These are phyloP conservation scores for Leptographium radiaticola DNA, from an alignment of 2,329 filamentous ascomycete genomes.

Conservation along the genomic window DNA sequence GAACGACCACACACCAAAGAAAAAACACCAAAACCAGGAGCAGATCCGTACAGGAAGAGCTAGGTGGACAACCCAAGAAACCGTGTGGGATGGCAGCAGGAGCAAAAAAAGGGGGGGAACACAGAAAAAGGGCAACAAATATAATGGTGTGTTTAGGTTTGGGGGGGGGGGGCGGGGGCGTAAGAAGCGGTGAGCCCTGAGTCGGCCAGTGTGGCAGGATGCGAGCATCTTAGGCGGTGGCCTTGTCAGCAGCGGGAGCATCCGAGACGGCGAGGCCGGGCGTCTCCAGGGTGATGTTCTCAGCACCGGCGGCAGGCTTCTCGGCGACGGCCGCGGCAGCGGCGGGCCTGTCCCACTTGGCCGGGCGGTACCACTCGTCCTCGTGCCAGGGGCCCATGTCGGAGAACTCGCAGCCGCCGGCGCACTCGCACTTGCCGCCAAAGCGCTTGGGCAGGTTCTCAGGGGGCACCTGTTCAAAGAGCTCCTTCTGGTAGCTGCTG, in stretches of 20 bases:
- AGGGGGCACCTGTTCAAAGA: slow-evolving; percentile 70
- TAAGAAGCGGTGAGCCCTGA: too few species aligned
- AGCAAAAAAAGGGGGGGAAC: neutral
- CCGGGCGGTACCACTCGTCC: slow-evolving; percentile 48
- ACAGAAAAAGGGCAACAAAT: neutral
- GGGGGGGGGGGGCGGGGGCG: too few species aligned
- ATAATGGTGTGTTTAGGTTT: too few species aligned
- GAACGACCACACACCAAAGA: neutral
- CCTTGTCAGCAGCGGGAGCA: slow-evolving; percentile 21
- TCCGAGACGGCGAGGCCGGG: slow-evolving; percentile 16
- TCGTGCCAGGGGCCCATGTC: slow-evolving; percentile 87
- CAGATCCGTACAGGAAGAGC: neutral
- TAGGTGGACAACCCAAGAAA: neutral
- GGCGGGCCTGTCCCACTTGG: slow-evolving; percentile 47
- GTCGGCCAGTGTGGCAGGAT: neutral
- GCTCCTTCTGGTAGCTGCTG: slow-evolving; percentile 65
- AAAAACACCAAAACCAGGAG: neutral
- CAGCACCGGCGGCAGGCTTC: slow-evolving; percentile 18
- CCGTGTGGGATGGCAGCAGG: neutral
- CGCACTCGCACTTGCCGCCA: slow-evolving; percentile 72
- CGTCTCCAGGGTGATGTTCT: slow-evolving; percentile 8
- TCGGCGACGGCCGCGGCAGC: slow-evolving; percentile 16
- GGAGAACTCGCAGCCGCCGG: slow-evolving; percentile 71
- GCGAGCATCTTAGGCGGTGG: slow-evolving; percentile 13
- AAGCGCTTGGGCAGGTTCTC: slow-evolving; percentile 85